Percentiles rank a stretch among this genome's conserved stretches.
Conservation (phyloP, 2,329 filamentous ascomycete species). For the Dothideomycetes sp. region DNA sequence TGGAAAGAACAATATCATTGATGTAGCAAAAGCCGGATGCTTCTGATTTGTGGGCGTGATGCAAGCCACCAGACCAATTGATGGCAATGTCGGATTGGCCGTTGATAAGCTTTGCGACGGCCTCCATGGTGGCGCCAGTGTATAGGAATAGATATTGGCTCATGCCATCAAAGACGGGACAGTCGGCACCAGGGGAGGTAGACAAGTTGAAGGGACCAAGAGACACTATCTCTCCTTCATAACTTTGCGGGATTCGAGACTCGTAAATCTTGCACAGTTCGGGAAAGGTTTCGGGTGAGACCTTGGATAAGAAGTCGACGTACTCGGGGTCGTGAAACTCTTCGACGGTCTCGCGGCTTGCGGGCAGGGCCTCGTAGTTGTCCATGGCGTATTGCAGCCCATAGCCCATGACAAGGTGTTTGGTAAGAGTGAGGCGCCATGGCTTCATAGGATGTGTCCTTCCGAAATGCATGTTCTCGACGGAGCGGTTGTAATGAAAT, state of each 20-base stretch:
- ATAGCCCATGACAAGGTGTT: constrained; percentile 87
- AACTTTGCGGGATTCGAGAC: constrained; percentile 25
- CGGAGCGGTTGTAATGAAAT: constrained; percentile 88
- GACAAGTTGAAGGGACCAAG: constrained; percentile 62
- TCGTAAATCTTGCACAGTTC: constrained; percentile 45
- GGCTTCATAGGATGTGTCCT: constrained; percentile 98
- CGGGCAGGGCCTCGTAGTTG: constrained; percentile 72
- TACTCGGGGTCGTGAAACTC: constrained; percentile 85
- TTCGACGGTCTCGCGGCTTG: constrained; percentile 77
- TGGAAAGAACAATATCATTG: constrained; percentile 93
- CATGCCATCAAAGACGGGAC: constrained; percentile 89
- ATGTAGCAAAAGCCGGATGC: constrained; percentile 97
- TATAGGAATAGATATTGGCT: constrained; percentile 94
- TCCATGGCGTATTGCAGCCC: constrained; percentile 97
- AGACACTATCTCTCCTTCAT: constrained; percentile 30
- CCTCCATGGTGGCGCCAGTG: constrained; percentile 80
- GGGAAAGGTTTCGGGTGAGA: constrained; percentile 25
- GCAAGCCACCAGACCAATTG: constrained; percentile 92
- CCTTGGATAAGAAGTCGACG: constrained; percentile 63
- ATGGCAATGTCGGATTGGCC: constrained; percentile 89
- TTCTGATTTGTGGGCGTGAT: constrained; percentile 90
- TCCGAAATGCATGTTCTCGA: constrained; percentile 95
- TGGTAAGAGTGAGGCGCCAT: constrained; percentile 90
- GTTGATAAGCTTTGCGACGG: constrained; percentile 77
- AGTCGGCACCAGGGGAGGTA: constrained; percentile 60